These are phyloP conservation scores for Anaeromyces robustus DNA, from an alignment of 192 early-diverging fungal genomes.

Conservation along the genomic window DNA sequence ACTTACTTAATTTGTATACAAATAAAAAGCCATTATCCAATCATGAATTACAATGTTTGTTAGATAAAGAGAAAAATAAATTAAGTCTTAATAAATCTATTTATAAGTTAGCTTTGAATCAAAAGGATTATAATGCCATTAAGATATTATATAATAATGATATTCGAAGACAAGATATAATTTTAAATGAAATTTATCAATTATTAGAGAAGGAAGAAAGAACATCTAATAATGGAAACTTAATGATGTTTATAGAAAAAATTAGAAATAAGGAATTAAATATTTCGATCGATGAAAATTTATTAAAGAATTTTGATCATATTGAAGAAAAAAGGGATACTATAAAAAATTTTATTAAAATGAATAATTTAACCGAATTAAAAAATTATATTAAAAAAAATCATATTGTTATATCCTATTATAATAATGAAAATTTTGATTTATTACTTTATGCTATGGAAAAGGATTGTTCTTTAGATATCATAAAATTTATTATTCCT, in stretches of 20 bases:
- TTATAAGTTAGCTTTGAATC: neutral
- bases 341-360: neutral
- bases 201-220: neutral
- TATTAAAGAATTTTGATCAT: neutral
- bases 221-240: neutral
- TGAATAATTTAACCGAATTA: neutral
- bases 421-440: neutral
- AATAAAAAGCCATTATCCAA: neutral
- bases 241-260: neutral
- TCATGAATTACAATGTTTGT: neutral
- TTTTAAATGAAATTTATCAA: neutral
- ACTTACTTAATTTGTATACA: neutral
- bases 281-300: neutral
- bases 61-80: neutral
- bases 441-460: neutral
- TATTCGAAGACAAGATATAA: neutral
- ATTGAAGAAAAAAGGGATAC: neutral
- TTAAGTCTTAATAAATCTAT: neutral
- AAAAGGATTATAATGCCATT: neutral
- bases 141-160: neutral
- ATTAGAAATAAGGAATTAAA: neutral
- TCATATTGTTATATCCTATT: neutral
- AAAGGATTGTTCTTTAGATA: neutral
- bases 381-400: neutral
- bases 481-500: neutral